Conservation (phyloP, 2,329 filamentous ascomycete species). For the Diaporthe citrichinensis region DNA sequence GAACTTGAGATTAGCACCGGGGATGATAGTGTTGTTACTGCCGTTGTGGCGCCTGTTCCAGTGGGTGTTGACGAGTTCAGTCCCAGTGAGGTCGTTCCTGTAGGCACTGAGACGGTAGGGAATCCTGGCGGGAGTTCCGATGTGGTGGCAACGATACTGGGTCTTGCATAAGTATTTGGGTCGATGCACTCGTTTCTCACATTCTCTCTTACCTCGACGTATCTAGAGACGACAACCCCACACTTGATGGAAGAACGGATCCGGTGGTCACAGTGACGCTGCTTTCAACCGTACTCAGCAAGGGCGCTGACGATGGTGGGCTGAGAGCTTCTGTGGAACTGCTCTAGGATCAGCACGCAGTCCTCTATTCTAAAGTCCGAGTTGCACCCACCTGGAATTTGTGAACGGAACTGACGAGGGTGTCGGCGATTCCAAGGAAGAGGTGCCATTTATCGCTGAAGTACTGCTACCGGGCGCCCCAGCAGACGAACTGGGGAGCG, state of each 20-base stretch:
- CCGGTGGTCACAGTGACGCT: background rate
- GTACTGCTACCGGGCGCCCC: background rate
- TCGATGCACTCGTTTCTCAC: background rate
- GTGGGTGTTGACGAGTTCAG: background rate
- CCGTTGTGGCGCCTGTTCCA: conserved; percentile 2
- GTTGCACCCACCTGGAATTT: conserved; percentile 35
- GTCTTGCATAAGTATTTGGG: background rate
- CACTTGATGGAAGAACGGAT: conserved; percentile 8
- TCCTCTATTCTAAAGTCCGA: background rate
- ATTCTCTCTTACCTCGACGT: conserved; percentile 26
- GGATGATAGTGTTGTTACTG: conserved; percentile 15
- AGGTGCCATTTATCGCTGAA: conserved; percentile 15
- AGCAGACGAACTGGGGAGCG: conserved; percentile 8
- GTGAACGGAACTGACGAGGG: conserved; percentile 37
- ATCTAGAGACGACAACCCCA: background rate
- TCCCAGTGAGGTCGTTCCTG: conserved; percentile 16
- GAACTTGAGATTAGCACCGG: conserved; percentile 23
- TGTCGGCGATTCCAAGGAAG: conserved; percentile 40
- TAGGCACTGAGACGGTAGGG: conserved; percentile 12
- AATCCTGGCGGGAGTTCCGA: conserved; percentile 8
- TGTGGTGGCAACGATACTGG: conserved; percentile 7
- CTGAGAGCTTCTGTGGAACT: conserved; percentile 5
- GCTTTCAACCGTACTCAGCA: conserved; percentile 5
- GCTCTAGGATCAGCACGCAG: conserved; percentile 11
- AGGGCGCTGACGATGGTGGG: background rate